Percentiles rank a stretch among this genome's conserved stretches.
Conservation (phyloP, 805 yeast species). For the Saturnispora quitensis region DNA sequence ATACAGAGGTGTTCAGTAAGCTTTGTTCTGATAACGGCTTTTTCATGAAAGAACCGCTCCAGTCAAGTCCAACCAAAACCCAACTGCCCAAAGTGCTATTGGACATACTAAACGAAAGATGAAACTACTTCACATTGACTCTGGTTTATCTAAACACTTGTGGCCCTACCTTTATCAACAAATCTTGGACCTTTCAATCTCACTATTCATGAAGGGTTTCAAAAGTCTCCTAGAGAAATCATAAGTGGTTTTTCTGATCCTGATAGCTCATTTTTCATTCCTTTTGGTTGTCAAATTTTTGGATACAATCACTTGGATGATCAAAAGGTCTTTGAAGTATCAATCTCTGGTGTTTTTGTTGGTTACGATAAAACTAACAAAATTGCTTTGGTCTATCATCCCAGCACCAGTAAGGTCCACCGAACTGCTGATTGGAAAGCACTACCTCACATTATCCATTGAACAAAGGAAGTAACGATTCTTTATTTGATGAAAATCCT, state of each 20-base stretch:
- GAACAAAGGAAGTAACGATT: background rate
- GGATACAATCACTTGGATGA: background rate
- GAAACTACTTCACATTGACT: background rate
- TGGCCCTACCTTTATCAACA: background rate
- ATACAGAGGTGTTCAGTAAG: background rate
- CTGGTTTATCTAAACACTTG: background rate
- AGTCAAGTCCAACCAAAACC: background rate
- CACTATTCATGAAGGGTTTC: background rate
- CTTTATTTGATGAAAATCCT: too few species aligned
- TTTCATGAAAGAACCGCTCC: background rate
- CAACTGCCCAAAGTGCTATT: background rate
- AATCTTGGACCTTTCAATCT: background rate
- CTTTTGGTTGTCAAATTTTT: background rate
- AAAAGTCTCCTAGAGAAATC: background rate
- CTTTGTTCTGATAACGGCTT: background rate
- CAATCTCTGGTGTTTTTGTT: background rate
- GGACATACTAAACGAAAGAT: background rate
- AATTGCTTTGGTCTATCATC: background rate
- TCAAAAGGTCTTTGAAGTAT: background rate
- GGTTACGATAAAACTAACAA: background rate
- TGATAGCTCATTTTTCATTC: background rate
- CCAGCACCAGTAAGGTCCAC: background rate
- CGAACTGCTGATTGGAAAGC: background rate
- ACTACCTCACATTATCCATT: background rate
- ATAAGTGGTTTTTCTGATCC: background rate